Conservation (phyloP, 75 land plant genomes). For the Pinus tabuliformis region DNA sequence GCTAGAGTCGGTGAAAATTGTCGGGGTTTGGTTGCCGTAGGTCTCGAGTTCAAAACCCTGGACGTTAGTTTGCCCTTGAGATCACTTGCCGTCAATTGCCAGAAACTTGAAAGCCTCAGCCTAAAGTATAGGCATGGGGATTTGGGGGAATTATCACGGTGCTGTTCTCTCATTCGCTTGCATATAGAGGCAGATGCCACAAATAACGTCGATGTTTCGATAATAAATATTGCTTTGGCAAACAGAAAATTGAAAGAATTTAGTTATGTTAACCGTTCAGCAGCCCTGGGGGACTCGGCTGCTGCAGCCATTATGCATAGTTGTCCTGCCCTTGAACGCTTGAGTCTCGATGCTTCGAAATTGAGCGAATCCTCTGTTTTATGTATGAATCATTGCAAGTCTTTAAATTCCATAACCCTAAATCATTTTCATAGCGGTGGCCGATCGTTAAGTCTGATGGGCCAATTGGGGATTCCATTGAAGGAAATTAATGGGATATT, state of each 20-base stretch:
- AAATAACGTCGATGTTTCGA: conserved; percentile 14
- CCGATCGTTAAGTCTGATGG: background rate
- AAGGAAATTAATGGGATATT: background rate
- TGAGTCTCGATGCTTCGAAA: conserved; percentile 16
- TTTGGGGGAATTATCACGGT: conserved; percentile 16
- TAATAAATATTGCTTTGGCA: conserved; percentile 11
- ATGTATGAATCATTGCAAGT: conserved; percentile 23
- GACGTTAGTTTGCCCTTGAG: conserved; percentile 28
- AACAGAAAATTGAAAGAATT: conserved; percentile 28
- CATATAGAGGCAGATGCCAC: conserved; percentile 16
- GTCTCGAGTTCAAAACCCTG: conserved; percentile 18
- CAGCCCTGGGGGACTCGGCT: conserved; percentile 19
- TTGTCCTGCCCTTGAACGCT: conserved; percentile 21
- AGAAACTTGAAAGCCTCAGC: conserved; percentile 10
- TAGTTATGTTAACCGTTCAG: conserved; percentile 1
- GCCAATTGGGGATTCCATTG: conserved; percentile 30
- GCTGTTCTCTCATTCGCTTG: conserved; percentile 14
- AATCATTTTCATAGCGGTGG: conserved; percentile 15
- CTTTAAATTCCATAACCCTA: conserved; percentile 20
- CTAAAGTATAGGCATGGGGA: conserved; percentile 24
- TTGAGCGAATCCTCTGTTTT: conserved; percentile 21
- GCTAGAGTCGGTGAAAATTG: conserved; percentile 23
- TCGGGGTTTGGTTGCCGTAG: conserved; percentile 11
- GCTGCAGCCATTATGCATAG: conserved; percentile 9
- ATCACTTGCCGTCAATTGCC: conserved; percentile 16